phyloP scores from a whole-genome alignment of 305 asterid species.

The Fraxinus sp. region DNA sequence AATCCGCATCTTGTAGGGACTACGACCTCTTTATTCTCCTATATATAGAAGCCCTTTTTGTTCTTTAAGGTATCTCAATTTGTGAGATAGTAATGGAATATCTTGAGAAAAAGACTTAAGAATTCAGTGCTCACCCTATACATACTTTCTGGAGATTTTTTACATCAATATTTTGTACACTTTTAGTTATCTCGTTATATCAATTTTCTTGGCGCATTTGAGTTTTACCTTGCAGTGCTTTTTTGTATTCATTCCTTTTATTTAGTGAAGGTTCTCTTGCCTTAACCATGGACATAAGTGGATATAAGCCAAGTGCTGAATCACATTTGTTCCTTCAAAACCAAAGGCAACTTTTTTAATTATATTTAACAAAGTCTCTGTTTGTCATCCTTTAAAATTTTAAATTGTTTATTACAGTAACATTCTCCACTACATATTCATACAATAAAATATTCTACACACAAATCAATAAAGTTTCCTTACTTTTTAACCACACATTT shows the following conservation, averaged over 20 bases:
- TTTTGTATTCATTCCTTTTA: neutral
- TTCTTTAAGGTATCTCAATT: neutral
- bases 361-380: neutral
- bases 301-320: neutral
- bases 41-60: neutral
- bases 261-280: neutral
- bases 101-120: neutral
- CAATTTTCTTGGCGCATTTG: neutral
- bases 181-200: neutral
- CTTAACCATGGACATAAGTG: neutral
- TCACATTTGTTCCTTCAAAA: neutral
- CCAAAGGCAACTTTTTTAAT: neutral
- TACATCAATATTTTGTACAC: neutral
- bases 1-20: neutral
- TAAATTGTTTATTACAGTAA: no score
- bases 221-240: neutral
- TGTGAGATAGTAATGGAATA: neutral
- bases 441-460: no score
- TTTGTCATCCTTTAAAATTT: neutral
- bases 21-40: neutral
- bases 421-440: neutral
- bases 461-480: neutral
- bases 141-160: neutral
- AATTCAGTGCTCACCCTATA: neutral
- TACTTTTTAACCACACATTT: no score